phyloP scores from a whole-genome alignment of 2,329 filamentous ascomycete genomes.

The Teratosphaeria nubilosa region DNA sequence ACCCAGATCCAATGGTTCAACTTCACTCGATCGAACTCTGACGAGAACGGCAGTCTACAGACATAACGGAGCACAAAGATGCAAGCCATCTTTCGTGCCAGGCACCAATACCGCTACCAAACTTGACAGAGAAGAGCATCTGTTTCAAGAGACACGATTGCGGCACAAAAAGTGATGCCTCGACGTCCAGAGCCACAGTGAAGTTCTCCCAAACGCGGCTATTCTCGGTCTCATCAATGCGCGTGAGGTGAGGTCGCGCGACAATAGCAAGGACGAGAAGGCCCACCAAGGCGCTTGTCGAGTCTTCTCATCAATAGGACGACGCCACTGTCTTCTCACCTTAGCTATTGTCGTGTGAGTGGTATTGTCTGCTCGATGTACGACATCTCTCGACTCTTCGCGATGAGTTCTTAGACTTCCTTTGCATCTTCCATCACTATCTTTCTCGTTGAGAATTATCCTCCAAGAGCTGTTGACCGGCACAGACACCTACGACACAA shows the following conservation, averaged over 20 bases:
- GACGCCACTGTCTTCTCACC: slow-evolving; percentile 9
- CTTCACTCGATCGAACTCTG: background rate
- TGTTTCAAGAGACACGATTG: slow-evolving; percentile 11
- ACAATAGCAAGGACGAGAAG: slow-evolving; percentile 17
- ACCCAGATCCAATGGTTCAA: slow-evolving; percentile 1
- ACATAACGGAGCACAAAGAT: background rate
- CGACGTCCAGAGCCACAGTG: slow-evolving; percentile 4
- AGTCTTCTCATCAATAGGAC: slow-evolving; percentile 9
- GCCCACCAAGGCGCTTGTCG: slow-evolving; percentile 6
- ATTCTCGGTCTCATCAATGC: slow-evolving; percentile 12
- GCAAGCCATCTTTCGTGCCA: slow-evolving; percentile 3
- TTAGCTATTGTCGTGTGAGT: slow-evolving; percentile 26
- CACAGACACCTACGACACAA: slow-evolving; percentile 3
- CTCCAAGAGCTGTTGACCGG: slow-evolving; percentile 13
- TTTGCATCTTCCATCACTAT: slow-evolving; percentile 3
- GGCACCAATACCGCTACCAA: slow-evolving; percentile 3
- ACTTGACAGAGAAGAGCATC: slow-evolving; percentile 1
- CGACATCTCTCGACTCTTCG: slow-evolving; percentile 15
- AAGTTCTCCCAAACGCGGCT: slow-evolving; percentile 10
- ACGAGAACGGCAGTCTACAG: background rate
- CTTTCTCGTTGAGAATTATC: slow-evolving; percentile 8
- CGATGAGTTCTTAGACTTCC: background rate
- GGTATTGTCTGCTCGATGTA: slow-evolving; percentile 27
- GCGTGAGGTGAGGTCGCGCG: slow-evolving; percentile 3
- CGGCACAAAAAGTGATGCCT: background rate